Conservation (phyloP, 495 filamentous ascomycete species). For the Tetracladium setigerum region DNA sequence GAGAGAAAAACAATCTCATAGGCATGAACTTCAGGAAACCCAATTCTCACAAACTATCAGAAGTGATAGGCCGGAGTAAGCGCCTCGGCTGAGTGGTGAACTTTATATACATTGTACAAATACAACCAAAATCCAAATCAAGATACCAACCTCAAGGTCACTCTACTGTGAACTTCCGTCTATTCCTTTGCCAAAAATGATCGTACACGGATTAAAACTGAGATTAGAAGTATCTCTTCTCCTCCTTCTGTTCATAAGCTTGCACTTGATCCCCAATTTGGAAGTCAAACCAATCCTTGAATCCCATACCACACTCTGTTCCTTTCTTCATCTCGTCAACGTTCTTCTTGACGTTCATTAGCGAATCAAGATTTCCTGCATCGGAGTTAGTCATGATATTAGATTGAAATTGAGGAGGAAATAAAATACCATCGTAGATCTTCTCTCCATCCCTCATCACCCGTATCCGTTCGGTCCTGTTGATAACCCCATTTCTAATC, state of each 20-base stretch:
- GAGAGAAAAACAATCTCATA: too few relatives aligned
- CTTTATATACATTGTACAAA: too few relatives aligned
- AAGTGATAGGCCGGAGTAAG: too few relatives aligned
- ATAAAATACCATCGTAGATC: slow-evolving; percentile 69
- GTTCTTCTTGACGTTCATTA: slow-evolving; percentile 92
- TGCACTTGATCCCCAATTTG: slow-evolving; percentile 78
- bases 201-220: too few relatives aligned
- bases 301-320: slow-evolving; percentile 84
- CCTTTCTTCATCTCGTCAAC: slow-evolving; percentile 83
- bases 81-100: too few relatives aligned
- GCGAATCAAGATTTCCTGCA: slow-evolving; percentile 62
- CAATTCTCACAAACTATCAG: too few relatives aligned
- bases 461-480: slow-evolving; percentile 52
- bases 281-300: slow-evolving; percentile 73
- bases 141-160: too few relatives aligned
- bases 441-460: slow-evolving; percentile 59
- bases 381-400: background rate
- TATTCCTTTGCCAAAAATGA: too few relatives aligned
- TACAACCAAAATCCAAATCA: too few relatives aligned
- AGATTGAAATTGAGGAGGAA: background rate
- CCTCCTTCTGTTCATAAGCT: slow-evolving; percentile 68
- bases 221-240: slow-evolving; percentile 60
- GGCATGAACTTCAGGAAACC: too few relatives aligned
- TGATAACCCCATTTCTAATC: slow-evolving; percentile 73
- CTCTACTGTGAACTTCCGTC: too few relatives aligned